phyloP scores from a whole-genome alignment of 1,284 basidiomycete species.

The Sanghuangporus baumii region DNA sequence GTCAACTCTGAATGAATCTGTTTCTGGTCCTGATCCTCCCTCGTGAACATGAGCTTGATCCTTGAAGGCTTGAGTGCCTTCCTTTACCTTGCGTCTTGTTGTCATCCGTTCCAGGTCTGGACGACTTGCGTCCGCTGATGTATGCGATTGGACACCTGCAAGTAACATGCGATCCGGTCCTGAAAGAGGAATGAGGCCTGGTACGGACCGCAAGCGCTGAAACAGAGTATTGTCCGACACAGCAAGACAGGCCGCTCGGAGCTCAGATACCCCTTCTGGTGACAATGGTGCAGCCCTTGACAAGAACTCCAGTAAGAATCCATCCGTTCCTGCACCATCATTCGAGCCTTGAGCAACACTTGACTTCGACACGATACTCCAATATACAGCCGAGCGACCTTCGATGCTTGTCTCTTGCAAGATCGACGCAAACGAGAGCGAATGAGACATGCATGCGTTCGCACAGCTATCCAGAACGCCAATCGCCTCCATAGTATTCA shows the following conservation, averaged over 20 bases:
- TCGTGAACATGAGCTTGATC: conserved; percentile 33
- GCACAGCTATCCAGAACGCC: conserved; percentile 42
- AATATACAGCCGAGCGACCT: conserved; percentile 58
- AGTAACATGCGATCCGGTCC: conserved; percentile 55
- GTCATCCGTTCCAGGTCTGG: background rate
- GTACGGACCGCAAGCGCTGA: conserved; percentile 48
- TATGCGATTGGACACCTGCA: background rate
- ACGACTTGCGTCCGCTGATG: background rate
- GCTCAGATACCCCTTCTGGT: conserved; percentile 43
- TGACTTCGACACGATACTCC: conserved; percentile 59
- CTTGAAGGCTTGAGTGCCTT: background rate
- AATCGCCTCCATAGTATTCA: conserved; percentile 21
- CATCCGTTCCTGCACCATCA: conserved; percentile 28
- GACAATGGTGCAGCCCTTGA: conserved; percentile 49
- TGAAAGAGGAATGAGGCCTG: conserved; percentile 42
- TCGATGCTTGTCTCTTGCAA: conserved; percentile 62
- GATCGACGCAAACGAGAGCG: conserved; percentile 38
- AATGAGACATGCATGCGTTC: conserved; percentile 37
- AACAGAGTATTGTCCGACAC: conserved; percentile 59
- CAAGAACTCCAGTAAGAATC: conserved; percentile 48
- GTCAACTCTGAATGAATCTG: conserved; percentile 47
- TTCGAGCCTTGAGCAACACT: conserved; percentile 25
- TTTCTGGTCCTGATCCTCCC: conserved; percentile 31
- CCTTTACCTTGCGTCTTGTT: background rate
- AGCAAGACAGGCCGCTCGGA: conserved; percentile 58